Evolutionary conservation across 306 rosid species (phyloP).

Genomic region (Urtica urens): DNA sequence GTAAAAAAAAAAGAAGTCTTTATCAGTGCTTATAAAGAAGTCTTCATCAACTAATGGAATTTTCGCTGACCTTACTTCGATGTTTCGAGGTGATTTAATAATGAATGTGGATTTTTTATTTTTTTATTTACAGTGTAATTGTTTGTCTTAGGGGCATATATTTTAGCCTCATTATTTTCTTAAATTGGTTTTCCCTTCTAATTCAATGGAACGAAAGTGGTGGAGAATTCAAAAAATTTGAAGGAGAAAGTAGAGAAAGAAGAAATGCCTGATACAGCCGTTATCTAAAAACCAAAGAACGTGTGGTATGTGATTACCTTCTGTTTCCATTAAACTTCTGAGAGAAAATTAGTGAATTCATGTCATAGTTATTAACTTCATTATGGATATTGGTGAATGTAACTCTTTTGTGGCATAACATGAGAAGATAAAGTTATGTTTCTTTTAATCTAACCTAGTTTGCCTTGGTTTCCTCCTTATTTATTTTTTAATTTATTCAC

Average conservation of each 20-base stretch:
- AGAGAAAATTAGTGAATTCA: not conserved
- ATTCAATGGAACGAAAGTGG: slow-evolving; percentile 40
- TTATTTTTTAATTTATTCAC: too few species aligned
- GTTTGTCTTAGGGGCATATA: not conserved
- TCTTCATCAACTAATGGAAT: slow-evolving; percentile 29
- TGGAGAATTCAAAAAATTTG: slow-evolving; percentile 54
- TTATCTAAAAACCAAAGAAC: slow-evolving; percentile 50
- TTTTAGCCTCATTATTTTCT: slow-evolving; percentile 1
- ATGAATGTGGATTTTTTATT: slow-evolving; percentile 12
- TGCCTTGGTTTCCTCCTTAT: too few species aligned
- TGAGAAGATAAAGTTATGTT: too few species aligned
- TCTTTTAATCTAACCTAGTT: too few species aligned
- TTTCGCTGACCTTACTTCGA: slow-evolving; percentile 55
- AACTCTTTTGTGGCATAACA: too few species aligned
- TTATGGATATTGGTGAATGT: too few species aligned
- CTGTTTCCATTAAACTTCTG: not conserved
- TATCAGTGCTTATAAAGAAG: slow-evolving; percentile 52
- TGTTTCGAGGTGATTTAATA: slow-evolving; percentile 55
- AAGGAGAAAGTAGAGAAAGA: slow-evolving; percentile 87
- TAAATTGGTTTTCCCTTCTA: slow-evolving; percentile 6
- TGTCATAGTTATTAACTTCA: too few species aligned
- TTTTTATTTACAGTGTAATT: not conserved
- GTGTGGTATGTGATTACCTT: slow-evolving; percentile 50
- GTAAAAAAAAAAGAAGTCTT: too few species aligned
- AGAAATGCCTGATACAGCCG: slow-evolving; percentile 69